These are phyloP conservation scores for Chaetothyriales sp. DNA, from an alignment of 2,329 filamentous ascomycete genomes.

Conservation along the genomic window DNA sequence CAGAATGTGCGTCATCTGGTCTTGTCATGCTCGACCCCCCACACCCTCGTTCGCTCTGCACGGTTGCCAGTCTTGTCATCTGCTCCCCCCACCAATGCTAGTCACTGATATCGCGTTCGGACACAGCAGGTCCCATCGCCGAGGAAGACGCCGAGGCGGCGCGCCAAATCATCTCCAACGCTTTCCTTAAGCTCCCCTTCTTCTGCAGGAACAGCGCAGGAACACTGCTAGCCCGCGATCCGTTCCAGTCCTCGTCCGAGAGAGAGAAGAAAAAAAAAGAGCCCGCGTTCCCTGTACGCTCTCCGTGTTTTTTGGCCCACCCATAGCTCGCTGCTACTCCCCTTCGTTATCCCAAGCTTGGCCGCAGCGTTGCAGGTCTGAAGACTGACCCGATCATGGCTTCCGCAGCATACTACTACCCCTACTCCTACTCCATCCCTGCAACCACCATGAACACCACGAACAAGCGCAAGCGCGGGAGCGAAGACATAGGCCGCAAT, in stretches of 20 bases:
- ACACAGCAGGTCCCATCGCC: background rate
- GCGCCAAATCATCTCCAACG: background rate
- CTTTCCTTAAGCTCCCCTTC: background rate
- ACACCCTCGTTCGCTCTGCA: background rate
- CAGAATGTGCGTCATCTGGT: too few relatives aligned
- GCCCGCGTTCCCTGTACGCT: background rate
- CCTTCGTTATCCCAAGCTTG: background rate
- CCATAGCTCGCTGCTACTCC: background rate
- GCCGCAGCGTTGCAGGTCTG: background rate
- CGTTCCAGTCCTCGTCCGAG: background rate
- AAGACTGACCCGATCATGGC: background rate
- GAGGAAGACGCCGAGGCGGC: background rate
- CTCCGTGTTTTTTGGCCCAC: background rate
- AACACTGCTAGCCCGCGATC: background rate
- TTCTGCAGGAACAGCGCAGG: background rate
- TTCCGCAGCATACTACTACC: background rate
- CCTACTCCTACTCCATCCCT: background rate
- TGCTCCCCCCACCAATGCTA: background rate
- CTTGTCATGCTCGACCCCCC: too few relatives aligned
- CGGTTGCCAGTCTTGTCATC: background rate
- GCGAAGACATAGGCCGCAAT: conserved; percentile 12
- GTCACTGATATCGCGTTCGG: background rate
- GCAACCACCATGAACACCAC: background rate
- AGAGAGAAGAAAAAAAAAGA: background rate
- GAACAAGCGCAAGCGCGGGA: conserved; percentile 17